Percentiles rank a stretch among this genome's conserved stretches.
These are phyloP conservation scores for Acanthamoeba lenticulata DNA, from an alignment of 208 protist species.

Conservation along the genomic window DNA sequence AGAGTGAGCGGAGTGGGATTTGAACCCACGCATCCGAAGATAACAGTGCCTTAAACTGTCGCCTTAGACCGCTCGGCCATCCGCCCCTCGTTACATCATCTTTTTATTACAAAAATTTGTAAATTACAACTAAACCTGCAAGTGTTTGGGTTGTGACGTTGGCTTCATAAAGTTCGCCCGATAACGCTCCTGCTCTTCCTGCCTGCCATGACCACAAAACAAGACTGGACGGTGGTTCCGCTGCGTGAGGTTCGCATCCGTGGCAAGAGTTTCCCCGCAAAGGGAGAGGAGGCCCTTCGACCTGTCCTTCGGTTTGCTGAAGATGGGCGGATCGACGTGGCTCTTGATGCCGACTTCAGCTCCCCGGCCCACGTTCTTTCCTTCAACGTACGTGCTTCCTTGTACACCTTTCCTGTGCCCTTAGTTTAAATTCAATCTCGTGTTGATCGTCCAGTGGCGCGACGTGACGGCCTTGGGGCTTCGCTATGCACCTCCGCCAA, in stretches of 20 bases:
- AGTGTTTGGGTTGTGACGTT: no score
- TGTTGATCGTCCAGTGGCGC: neutral
- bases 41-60: conserved; percentile 62
- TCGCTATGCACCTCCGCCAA: neutral
- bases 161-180: no score
- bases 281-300: neutral
- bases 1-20: conserved; percentile 64
- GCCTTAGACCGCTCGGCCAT: conserved; percentile 68
- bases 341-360: neutral
- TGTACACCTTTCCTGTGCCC: neutral
- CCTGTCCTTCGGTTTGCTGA: neutral
- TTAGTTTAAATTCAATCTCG: no score
- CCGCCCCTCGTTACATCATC: neutral
- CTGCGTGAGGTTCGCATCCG: neutral
- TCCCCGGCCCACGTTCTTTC: neutral
- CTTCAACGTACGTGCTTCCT: neutral
- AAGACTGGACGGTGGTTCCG: neutral
- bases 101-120: no score
- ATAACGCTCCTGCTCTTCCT: no score
- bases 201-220: neutral
- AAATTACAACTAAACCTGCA: no score
- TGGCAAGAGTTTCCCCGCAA: neutral
- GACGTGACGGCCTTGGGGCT: neutral
- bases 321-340: neutral
- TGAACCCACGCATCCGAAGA: conserved; percentile 71